Percentiles rank a stretch among this genome's conserved stretches.
Evolutionary conservation across 306 rosid species (phyloP).

Genomic region (Glycine latifolia): DNA sequence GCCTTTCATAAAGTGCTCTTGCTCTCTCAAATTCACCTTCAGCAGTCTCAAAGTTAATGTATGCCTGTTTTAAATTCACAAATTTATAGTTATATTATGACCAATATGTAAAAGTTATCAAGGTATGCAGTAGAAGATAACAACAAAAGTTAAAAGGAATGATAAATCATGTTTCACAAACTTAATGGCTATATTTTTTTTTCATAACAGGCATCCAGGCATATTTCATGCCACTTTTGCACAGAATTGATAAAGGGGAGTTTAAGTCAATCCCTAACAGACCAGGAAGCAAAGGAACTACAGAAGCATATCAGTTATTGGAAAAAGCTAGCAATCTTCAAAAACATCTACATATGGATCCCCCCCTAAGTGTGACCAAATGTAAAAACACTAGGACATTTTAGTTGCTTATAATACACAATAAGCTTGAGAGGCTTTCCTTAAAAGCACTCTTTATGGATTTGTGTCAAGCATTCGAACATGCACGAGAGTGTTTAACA

Average conservation of each 20-base stretch:
- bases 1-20: constrained; percentile 81
- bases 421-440: constrained; percentile 37
- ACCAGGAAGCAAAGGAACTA: constrained; percentile 31
- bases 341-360: constrained; percentile 80
- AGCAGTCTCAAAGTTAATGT: constrained; percentile 82
- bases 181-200: constrained; percentile 28
- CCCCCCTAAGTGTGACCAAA: constrained; percentile 60
- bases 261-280: no score
- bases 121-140: constrained; percentile 11
- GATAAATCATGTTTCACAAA: not conserved
- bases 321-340: constrained; percentile 73
- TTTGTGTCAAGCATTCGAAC: constrained; percentile 12
- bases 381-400: not conserved
- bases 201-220: constrained; percentile 75
- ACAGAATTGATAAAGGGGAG: no score
- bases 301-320: constrained; percentile 68
- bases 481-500: not conserved
- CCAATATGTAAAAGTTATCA: constrained; percentile 15
- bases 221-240: constrained; percentile 43
- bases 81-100: constrained; percentile 34
- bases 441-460: constrained; percentile 17
- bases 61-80: constrained; percentile 67
- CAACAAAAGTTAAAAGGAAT: constrained; percentile 1
- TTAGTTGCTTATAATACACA: constrained; percentile 11
- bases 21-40: constrained; percentile 89